These are phyloP conservation scores for Wickerhamiella domercqiae DNA, from an alignment of 805 yeast species.

Conservation along the genomic window DNA sequence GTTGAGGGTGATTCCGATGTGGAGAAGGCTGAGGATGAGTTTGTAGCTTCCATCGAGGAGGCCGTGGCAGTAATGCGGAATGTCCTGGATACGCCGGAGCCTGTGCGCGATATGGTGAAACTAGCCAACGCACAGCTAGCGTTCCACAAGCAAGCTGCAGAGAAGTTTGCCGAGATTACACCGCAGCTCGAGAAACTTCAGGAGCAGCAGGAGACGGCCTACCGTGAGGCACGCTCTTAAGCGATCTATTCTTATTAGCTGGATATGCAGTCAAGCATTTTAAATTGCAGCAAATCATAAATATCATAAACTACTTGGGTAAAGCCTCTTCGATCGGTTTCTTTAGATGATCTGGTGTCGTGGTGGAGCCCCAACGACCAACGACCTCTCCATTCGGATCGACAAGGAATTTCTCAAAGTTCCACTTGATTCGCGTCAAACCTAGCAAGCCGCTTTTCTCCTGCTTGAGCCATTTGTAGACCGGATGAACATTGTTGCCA, in stretches of 20 bases:
- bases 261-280: neutral
- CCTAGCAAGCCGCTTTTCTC: slow-evolving; percentile 48
- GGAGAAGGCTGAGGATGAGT: slow-evolving; percentile 74
- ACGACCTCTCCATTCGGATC: slow-evolving; percentile 44
- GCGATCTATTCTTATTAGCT: neutral
- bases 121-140: slow-evolving; percentile 67
- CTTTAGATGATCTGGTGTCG: slow-evolving; percentile 49
- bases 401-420: slow-evolving; percentile 60
- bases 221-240: slow-evolving; percentile 17
- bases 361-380: slow-evolving; percentile 50
- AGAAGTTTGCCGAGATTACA: slow-evolving; percentile 46
- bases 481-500: slow-evolving; percentile 68
- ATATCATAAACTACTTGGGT: slow-evolving; percentile 4
- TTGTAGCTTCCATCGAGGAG: slow-evolving; percentile 79
- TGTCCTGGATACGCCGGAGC: slow-evolving; percentile 55
- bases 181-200: slow-evolving; percentile 48
- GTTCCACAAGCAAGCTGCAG: slow-evolving; percentile 61
- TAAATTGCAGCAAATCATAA: neutral
- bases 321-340: slow-evolving; percentile 44
- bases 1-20: slow-evolving; percentile 53
- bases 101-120: slow-evolving; percentile 51
- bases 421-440: slow-evolving; percentile 61
- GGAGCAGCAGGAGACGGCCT: slow-evolving; percentile 33
- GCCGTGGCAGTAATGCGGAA: slow-evolving; percentile 72
- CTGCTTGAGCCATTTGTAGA: slow-evolving; percentile 60